Evolutionary conservation across 202 grass and related monocot genomes (phyloP), one percentile per base, ranked within the genome.

Genomic region (Zizania palustris): DNA sequence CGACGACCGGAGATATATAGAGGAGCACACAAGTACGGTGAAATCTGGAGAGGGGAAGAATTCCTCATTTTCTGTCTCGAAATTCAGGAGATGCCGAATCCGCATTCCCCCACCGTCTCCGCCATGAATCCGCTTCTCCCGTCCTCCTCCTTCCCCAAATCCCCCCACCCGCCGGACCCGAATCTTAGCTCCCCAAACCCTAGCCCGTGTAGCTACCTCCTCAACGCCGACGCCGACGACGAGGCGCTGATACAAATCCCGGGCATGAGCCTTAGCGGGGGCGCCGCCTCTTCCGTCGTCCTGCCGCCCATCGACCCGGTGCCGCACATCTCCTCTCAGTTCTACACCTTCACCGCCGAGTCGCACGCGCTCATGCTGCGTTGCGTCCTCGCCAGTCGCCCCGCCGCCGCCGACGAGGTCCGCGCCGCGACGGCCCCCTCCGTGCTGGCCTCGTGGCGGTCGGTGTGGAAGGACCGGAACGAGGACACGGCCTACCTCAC

Each of bases 401-500:
- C 89, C 14, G 96, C 96, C 4, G 50, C 81, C 20, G 63, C 83
- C 12, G 89, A 99, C 4, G 96, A 99, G 85, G 89, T 99, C 76
- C 96, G 92, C 70, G 74, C 67, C n/a, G 96, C 96, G 16, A 95
- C 89, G 4, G 74, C 96, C 3, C 81, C 28, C 34, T 57, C 89
- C 51, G 96, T 99, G 56, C 96, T 99, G 65, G 79, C 82, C 28
- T 99, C 96, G 1, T 99, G 96, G 96, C 89, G 96, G 43, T 69
- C 90, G 5, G 96, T 99, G 11, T 99, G 96, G 96, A 99, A 99
- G 89, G 96, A 99, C 82, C 89, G 96, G 9, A 99, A 99, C 86
- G 96, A 99, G 89, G 96, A 99, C 79, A 99, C 96, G 50, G 96
- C 96, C 42, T 99, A 99, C 73, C 89, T 99, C 85, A 99, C 96